Conservation (phyloP, 2,329 filamentous ascomycete genomes). For the Colletotrichum acutatum region DNA sequence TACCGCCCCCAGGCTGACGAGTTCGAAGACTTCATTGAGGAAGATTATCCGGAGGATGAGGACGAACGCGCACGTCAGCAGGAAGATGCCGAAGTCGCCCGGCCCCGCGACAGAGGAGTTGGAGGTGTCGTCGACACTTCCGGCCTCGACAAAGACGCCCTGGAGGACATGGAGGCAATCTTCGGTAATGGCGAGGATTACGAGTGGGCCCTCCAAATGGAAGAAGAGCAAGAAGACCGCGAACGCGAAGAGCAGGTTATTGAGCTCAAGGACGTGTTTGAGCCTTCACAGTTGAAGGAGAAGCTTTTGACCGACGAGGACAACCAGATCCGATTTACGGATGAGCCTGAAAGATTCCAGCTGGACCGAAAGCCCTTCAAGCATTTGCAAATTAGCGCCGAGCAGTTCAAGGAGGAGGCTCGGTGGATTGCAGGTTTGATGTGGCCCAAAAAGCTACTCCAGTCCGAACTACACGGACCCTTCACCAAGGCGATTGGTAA, state of each 20-base stretch:
- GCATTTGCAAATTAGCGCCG: conserved; percentile 80
- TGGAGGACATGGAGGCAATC: conserved; percentile 91
- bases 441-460: conserved; percentile 85
- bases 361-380: conserved; percentile 90
- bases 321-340: conserved; percentile 86
- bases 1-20: conserved; percentile 78
- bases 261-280: conserved; percentile 97
- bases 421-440: conserved; percentile 92
- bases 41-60: conserved; percentile 91
- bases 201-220: conserved; percentile 90
- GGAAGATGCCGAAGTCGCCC: conserved; percentile 89
- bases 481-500: conserved; percentile 92
- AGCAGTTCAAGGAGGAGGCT: conserved; percentile 90
- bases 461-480: conserved; percentile 77
- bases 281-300: conserved; percentile 93
- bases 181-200: conserved; percentile 98
- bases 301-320: conserved; percentile 96
- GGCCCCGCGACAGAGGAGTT: conserved; percentile 78
- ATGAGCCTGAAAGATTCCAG: conserved; percentile 95
- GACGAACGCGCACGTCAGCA: conserved; percentile 78
- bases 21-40: conserved; percentile 96
- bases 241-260: conserved; percentile 84
- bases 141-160: conserved; percentile 88
- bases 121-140: conserved; percentile 80
- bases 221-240: conserved; percentile 85